phyloP scores from a whole-genome alignment of 345 rosid species.

The Lumnitzera littorea region DNA sequence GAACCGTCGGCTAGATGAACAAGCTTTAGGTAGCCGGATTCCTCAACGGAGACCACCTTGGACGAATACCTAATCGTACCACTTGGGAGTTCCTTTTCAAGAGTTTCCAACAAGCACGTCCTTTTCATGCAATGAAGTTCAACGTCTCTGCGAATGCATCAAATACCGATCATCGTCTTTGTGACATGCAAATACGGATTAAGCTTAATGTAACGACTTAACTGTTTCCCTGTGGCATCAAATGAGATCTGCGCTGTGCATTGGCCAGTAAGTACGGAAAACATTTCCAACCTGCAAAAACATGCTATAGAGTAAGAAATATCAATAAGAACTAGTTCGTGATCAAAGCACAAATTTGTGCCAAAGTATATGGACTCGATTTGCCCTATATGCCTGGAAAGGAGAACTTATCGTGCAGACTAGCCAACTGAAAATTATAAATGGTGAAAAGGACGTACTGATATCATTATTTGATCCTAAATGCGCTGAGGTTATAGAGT shows the following conservation, averaged over 20 bases:
- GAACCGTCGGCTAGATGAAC: slow-evolving; percentile 57
- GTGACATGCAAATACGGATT: not conserved
- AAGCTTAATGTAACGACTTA: not conserved
- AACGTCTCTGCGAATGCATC: slow-evolving; percentile 25
- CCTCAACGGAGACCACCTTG: slow-evolving; percentile 53
- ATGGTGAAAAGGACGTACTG: too few relatives aligned
- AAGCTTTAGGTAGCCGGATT: slow-evolving; percentile 42
- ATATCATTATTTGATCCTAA: too few relatives aligned
- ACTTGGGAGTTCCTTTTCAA: slow-evolving; percentile 43
- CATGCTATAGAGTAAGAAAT: not conserved
- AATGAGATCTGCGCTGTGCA: not conserved
- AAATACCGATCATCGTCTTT: not conserved
- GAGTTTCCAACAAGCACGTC: slow-evolving; percentile 42
- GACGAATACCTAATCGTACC: slow-evolving; percentile 60
- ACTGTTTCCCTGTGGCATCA: not conserved
- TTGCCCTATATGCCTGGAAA: too few relatives aligned
- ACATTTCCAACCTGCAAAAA: slow-evolving; percentile 1
- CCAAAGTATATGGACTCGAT: not conserved
- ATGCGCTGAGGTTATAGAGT: not conserved
- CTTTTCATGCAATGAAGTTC: slow-evolving; percentile 56
- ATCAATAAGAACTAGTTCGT: not conserved
- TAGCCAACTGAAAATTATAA: too few relatives aligned
- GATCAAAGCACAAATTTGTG: not conserved
- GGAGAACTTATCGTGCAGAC: too few relatives aligned
- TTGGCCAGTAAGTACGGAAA: slow-evolving; percentile 4